A percentile compares a stretch with the other conserved stretches of the same genome.
Evolutionary conservation across 768 basidiomycete species (phyloP).

Genomic region (Boletales sp.): DNA sequence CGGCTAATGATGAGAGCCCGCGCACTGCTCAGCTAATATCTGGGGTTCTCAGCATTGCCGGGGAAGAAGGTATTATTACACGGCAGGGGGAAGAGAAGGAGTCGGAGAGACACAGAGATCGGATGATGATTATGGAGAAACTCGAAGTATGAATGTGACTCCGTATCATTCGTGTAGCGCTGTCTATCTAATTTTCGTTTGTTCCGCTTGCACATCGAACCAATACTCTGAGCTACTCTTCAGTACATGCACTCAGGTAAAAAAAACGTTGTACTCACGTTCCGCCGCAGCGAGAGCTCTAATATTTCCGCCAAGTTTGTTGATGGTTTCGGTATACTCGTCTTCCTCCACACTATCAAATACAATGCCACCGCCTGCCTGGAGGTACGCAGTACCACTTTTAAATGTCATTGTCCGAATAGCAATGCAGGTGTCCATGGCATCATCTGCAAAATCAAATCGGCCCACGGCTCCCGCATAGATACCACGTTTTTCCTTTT

Average conservation of each 20-base stretch:
- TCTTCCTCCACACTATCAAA: conserved; percentile 96
- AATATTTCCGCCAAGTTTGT: conserved; percentile 88
- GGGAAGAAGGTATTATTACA: conserved; percentile 66
- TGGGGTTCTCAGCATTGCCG: conserved; percentile 87
- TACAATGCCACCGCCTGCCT: conserved; percentile 97
- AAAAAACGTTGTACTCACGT: conserved; percentile 48
- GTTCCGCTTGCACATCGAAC: conserved; percentile 58
- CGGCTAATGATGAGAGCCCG: conserved; percentile 94
- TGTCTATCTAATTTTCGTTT: conserved; percentile 27
- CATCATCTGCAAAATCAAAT: conserved; percentile 91
- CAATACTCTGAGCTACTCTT: conserved; percentile 54
- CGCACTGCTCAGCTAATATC: conserved; percentile 88
- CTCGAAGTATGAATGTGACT: conserved; percentile 15
- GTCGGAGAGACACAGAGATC: conserved; percentile 21
- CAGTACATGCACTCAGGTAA: conserved; percentile 10
- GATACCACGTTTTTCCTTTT: conserved; percentile 86
- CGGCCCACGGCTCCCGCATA: conserved; percentile 98
- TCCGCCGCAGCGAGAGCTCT: conserved; percentile 85
- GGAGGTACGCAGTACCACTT: conserved; percentile 84
- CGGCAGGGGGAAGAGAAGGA: conserved; percentile 28
- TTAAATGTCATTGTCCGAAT: conserved; percentile 99
- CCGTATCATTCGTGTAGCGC: conserved; percentile 4
- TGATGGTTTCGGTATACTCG: conserved; percentile 94
- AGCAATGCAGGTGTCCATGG: conserved; percentile 98
- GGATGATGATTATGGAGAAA: conserved; percentile 24